Evolutionary conservation across 805 yeast genomes (phyloP).

Genomic region (Scheffersomyces ergatensis): DNA sequence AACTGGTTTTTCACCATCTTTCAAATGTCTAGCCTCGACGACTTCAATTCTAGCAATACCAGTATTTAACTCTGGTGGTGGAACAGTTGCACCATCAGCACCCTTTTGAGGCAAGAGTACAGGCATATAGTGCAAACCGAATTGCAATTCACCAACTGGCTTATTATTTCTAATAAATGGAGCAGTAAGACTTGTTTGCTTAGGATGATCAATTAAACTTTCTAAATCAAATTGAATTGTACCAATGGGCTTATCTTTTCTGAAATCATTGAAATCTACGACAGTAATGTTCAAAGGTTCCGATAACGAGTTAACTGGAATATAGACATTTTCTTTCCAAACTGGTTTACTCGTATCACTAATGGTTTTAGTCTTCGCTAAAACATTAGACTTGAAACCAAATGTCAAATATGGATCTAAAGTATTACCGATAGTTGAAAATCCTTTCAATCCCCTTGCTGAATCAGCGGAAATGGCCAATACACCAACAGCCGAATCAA

Average conservation of each 20-base stretch:
- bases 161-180: conserved; percentile 78
- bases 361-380: conserved; percentile 69
- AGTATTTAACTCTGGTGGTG: conserved; percentile 90
- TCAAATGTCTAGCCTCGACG: conserved; percentile 58
- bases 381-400: conserved; percentile 54
- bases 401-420: conserved; percentile 86
- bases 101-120: conserved; percentile 59
- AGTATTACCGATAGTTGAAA: conserved; percentile 70
- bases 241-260: conserved; percentile 82
- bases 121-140: conserved; percentile 74
- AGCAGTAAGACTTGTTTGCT: conserved; percentile 47
- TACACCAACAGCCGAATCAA: conserved; percentile 84
- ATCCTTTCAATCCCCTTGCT: conserved; percentile 69
- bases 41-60: conserved; percentile 80
- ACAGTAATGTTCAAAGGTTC: conserved; percentile 78
- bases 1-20: conserved; percentile 43
- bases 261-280: conserved; percentile 74
- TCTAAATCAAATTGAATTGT: conserved; percentile 71
- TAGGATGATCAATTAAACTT: conserved; percentile 52
- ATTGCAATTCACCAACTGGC: conserved; percentile 71
- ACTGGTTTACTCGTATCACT: conserved; percentile 67
- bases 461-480: conserved; percentile 63
- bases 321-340: conserved; percentile 78
- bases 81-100: conserved; percentile 79
- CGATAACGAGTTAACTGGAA: conserved; percentile 70